Evolutionary conservation across 306 rosid genomes (phyloP).

Genomic region (Arachis stenosperma): DNA sequence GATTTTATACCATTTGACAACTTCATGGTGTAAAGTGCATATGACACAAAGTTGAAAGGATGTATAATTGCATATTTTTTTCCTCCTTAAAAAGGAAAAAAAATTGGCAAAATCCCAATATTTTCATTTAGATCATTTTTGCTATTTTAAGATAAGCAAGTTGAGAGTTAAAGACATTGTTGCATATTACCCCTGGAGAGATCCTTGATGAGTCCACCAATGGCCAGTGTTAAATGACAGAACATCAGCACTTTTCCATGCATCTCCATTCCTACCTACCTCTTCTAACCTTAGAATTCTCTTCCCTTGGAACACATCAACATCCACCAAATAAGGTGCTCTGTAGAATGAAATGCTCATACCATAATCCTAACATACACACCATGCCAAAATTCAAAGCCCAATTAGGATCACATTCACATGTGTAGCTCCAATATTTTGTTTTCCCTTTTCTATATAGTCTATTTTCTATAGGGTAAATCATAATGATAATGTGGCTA

Average conservation of each 20-base stretch:
- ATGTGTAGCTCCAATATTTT: constrained; percentile 32
- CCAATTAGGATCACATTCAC: constrained; percentile 23
- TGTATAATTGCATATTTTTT: too few relatives aligned
- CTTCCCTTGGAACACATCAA: constrained; percentile 65
- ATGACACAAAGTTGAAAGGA: too few relatives aligned
- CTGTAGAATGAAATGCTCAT: constrained; percentile 61
- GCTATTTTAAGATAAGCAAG: background rate
- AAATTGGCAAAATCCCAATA: background rate
- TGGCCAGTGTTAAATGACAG: constrained; percentile 84
- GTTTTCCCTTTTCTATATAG: constrained; percentile 10
- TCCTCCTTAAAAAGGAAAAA: background rate
- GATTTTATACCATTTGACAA: too few relatives aligned
- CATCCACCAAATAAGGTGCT: constrained; percentile 80
- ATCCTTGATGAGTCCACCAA: constrained; percentile 86
- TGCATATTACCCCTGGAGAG: constrained; percentile 66
- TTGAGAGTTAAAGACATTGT: constrained; percentile 2
- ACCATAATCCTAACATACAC: constrained; percentile 65
- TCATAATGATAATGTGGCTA: constrained; percentile 35
- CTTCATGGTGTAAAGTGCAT: too few relatives aligned
- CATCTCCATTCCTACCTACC: constrained; percentile 55
- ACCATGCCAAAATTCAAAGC: constrained; percentile 42
- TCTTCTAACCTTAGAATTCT: constrained; percentile 66
- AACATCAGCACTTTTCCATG: constrained; percentile 67
- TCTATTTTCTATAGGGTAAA: constrained; percentile 36
- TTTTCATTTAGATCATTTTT: background rate